A percentile compares a stretch with the other conserved stretches of the same genome.
Evolutionary conservation across 257 asterid species (phyloP).

Genomic region (Rehmannia glutinosa): DNA sequence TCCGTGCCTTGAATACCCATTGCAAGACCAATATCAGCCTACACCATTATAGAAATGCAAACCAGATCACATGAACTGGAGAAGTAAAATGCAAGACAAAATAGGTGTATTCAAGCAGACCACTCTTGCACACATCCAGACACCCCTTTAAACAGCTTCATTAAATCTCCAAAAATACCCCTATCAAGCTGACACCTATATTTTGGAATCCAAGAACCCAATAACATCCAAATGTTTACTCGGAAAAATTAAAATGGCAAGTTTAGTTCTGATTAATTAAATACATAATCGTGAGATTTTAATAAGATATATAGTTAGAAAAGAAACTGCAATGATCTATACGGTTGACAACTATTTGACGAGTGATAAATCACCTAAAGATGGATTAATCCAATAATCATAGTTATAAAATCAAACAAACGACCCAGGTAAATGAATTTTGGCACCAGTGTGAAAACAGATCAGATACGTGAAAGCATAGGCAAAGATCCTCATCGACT

Average conservation of each 20-base stretch:
- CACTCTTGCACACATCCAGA: too few species aligned
- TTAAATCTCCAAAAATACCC: too few species aligned
- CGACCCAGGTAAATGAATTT: background rate
- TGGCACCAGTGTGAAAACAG: background rate
- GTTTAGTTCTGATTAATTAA: background rate
- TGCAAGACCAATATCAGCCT: slow-evolving; percentile 99
- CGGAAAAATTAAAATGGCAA: background rate
- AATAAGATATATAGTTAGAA: background rate
- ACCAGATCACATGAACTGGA: background rate
- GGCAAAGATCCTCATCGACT: background rate
- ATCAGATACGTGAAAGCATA: background rate
- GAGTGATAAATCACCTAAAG: background rate
- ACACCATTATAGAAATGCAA: slow-evolving; percentile 11
- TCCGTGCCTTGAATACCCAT: slow-evolving; percentile 99
- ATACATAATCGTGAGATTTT: background rate
- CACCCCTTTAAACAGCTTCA: too few species aligned
- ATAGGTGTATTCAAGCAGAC: background rate
- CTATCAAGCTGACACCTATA: too few species aligned
- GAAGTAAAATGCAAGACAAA: background rate
- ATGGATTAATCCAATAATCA: background rate
- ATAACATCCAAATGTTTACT: background rate
- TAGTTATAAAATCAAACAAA: background rate
- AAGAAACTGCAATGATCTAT: slow-evolving; percentile 7
- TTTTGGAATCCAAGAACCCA: background rate
- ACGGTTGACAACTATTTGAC: background rate